Conservation (phyloP, 1,284 basidiomycete genomes). For the Moesziomyces globuligerus region DNA sequence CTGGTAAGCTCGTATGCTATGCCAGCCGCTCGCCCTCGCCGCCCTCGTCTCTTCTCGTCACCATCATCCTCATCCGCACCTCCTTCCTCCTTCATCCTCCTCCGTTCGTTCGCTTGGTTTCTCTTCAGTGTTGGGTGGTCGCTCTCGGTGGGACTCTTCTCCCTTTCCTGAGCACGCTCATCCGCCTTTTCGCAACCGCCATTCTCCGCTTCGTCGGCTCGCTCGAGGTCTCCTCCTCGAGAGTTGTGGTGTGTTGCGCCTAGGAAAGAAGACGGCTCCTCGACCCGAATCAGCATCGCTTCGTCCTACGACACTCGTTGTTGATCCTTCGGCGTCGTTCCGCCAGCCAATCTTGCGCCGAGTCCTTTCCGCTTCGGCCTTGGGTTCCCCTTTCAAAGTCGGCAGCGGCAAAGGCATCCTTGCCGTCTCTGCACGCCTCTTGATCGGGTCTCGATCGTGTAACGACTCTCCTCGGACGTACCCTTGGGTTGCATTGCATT, state of each 20-base stretch:
- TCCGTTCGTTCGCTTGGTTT: constrained; percentile 22
- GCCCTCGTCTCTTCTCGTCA: constrained; percentile 24
- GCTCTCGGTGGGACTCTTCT: constrained; percentile 27
- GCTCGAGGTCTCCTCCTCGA: constrained; percentile 14
- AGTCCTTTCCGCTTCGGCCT: not conserved
- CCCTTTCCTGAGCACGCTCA: constrained; percentile 38
- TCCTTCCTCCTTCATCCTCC: not conserved
- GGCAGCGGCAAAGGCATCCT: too few species aligned
- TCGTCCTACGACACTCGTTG: constrained; percentile 10
- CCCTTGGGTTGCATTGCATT: too few species aligned
- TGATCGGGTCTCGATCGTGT: not conserved
- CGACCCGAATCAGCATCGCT: constrained; percentile 8
- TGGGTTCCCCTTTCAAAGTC: too few species aligned
- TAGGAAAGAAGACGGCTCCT: constrained; percentile 28
- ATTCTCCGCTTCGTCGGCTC: constrained; percentile 3
- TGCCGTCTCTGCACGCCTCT: too few species aligned
- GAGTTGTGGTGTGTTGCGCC: constrained; percentile 16
- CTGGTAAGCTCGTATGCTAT: constrained; percentile 1
- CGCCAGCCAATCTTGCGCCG: constrained; percentile 8
- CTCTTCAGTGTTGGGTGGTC: constrained; percentile 32
- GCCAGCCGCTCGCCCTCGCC: not conserved
- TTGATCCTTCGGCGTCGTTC: constrained; percentile 11
- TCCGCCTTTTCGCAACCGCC: constrained; percentile 25
- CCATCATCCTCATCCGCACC: constrained; percentile 30
- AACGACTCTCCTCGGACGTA: constrained; percentile 1